These are phyloP conservation scores for Dittrichia graveolens DNA, from an alignment of 129 eudicot genomes.

Conservation along the genomic window DNA sequence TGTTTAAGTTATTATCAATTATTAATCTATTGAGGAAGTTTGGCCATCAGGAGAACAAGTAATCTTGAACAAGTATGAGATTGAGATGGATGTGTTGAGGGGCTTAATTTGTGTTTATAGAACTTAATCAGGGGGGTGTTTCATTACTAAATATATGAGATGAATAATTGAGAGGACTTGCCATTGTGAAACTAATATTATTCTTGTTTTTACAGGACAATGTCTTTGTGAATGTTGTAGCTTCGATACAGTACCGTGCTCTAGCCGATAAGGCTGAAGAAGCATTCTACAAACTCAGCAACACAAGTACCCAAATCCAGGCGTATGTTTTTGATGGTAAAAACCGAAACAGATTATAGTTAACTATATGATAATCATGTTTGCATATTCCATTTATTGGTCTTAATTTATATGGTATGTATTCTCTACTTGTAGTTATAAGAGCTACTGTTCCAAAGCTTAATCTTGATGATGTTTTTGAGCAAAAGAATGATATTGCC, in stretches of 20 bases:
- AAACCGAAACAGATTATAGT: background rate
- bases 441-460: conserved; percentile 89
- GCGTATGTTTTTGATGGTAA: conserved; percentile 94
- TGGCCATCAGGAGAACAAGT: background rate
- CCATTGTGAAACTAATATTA: background rate
- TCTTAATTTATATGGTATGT: background rate
- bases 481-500: conserved; percentile 92
- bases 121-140: background rate
- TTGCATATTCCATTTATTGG: background rate
- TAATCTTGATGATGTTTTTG: conserved; percentile 75
- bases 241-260: conserved; percentile 87
- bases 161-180: no score
- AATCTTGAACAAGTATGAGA: conserved; percentile 8
- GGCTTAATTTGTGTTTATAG: background rate
- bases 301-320: conserved; percentile 82
- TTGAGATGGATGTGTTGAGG: conserved; percentile 13
- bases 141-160: no score
- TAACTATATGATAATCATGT: background rate
- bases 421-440: conserved; percentile 53
- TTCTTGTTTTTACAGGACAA: conserved; percentile 60
- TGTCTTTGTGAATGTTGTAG: conserved; percentile 89
- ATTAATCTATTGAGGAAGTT: background rate
- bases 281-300: conserved; percentile 81
- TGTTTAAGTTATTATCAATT: background rate
- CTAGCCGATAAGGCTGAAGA: conserved; percentile 78